Evolutionary conservation across 2,329 filamentous ascomycete genomes (phyloP), one percentile per base, ranked within the genome.

Genomic region (Graphilbum sp.): DNA sequence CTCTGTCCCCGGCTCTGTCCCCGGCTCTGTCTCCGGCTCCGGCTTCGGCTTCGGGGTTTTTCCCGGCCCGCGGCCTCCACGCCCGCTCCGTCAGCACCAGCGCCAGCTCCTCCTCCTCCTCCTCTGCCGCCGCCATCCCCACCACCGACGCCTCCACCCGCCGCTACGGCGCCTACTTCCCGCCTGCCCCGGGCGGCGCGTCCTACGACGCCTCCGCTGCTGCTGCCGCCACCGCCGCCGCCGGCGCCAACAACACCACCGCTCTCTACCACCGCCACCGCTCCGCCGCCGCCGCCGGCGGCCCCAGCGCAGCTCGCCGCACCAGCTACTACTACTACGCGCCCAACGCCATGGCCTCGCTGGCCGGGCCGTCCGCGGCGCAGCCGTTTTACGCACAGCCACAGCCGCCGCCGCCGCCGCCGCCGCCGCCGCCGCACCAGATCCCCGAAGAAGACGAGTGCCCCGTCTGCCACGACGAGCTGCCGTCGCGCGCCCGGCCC

Each of bases 401-500:
- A 30, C 24, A 12, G 15, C 20, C 21, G 9, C 18, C 12, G 5
- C 17, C 10, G n/a, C 16, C 10, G 15, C 39, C 9, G 18, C 32
- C 27, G 5, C 31, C n/a, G 18, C 36, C 31, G 20, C 61, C 58
- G 4, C 63, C 62, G 11, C 64, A 60, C 1, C 70, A 67, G 40
- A 64, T 70, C 49, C 62, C 66, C 6, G 82, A 87, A 52, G 81
- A 86, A 50, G 81, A 87, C 51, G 78, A 84, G 49, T 88, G 82
- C 44, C 81, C 81, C 1, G 69, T 87, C 33, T 88, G 82, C 48
- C 79, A 82, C 49, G 58, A 63, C 29, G 79, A 85, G 55, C 63
- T 86, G 4, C 79, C 81, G 1, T 67, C 72, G 2, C 61, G 63
- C 16, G 54, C 53, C 5, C 59, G 76, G 2, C 53, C 64, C 2